Base-by-base conservation (phyloP, 163 green algal species). In the Chlamydomonas reinhardtii region DNA sequence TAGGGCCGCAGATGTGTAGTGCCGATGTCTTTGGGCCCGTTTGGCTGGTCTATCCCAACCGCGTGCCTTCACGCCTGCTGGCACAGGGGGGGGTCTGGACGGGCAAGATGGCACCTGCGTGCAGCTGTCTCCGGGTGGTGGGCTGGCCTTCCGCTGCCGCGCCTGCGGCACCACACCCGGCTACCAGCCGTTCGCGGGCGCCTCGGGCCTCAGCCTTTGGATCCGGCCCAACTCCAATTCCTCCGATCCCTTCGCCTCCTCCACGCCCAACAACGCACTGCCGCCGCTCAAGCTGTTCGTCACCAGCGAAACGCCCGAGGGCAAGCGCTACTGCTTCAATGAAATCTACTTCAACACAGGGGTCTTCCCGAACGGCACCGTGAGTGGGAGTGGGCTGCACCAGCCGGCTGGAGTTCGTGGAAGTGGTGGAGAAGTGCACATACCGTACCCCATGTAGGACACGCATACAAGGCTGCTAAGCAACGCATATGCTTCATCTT, bases 171-270 rank as follows among this genome's bases (percentile, higher is more conserved):
- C 5, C 62, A 17, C 68, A 25, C 48, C 48, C 48, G 87, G 85
- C 81, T 93, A 92, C 85, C 89, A 91, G 77, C 89, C 87, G 11
- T 92, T 94, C 27, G 48, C 27, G 24, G 76, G 73, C 20, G 88
- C 74, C 22, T 68, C 15, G 14, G 66, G 27, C 0, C 31, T 93
- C 24, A 62, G 85, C 64, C 90, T 93, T 59, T 91, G 83, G 85
- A 86, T 93, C 74, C 76, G 88, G 34, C 80, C 76, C 48, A 92
- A 91, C 71, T 82, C 70, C 62, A 91, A 89, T 74, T 89, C 73
- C 62, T 56, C 27, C 24, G 89, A 92, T 64, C 83, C 76, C 19
- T 89, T 68, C 37, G 82, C 62, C 17, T 91, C 82, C 19, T 80
- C 73, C 68, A 92, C 88, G 11, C 89, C 82, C 54, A 70, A 31